phyloP scores from a whole-genome alignment of 108 stramenopile species.

The Skeletonema marinoi region DNA sequence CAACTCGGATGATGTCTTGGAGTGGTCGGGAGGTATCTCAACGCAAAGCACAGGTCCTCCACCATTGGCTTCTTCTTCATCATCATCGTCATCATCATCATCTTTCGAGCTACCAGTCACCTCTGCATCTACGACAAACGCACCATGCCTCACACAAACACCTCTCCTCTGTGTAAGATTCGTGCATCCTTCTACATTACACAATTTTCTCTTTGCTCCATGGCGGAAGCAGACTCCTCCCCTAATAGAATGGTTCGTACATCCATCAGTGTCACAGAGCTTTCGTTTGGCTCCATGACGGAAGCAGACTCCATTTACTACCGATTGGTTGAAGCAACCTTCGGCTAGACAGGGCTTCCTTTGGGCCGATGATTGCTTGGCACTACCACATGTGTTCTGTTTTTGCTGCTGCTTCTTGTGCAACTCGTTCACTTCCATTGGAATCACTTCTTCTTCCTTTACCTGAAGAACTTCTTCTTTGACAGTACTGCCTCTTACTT shows the following conservation, averaged over 20 bases:
- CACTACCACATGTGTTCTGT: neutral
- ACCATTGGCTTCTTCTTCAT: neutral
- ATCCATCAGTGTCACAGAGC: neutral
- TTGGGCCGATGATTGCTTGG: neutral
- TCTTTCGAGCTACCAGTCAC: neutral
- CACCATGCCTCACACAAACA: neutral
- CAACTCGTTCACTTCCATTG: neutral
- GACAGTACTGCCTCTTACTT: neutral
- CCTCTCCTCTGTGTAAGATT: neutral
- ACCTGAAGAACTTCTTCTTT: neutral
- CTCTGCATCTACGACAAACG: neutral
- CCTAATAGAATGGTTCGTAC: neutral
- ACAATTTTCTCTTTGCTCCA: neutral
- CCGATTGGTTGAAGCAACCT: neutral
- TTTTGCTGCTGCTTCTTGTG: neutral
- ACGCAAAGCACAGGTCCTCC: neutral
- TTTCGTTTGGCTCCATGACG: slow-evolving; percentile 7
- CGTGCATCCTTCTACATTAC: neutral
- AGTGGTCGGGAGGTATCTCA: neutral
- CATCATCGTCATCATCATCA: neutral
- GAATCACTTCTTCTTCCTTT: neutral
- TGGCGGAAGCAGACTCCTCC: slow-evolving; percentile 4
- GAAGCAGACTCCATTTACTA: neutral
- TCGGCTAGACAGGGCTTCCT: neutral
- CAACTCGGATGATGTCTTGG: neutral